Conservation (phyloP, 345 rosid genomes). For the Lepidium africanum region DNA sequence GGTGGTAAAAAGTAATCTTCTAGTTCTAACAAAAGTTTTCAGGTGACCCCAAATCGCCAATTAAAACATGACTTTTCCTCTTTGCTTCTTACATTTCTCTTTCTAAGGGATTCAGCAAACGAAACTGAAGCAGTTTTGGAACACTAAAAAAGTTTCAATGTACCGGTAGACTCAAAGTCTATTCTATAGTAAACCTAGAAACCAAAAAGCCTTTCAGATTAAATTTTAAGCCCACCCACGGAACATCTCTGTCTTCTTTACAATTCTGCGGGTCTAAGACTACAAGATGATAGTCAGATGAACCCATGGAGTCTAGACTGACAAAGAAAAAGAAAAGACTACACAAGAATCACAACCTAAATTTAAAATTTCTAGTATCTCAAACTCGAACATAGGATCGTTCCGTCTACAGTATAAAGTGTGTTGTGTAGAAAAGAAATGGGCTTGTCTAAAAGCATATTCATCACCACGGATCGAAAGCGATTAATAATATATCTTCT, state of each 20-base stretch:
- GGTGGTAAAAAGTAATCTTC: not conserved
- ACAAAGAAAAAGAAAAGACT: not conserved
- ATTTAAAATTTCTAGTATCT: not conserved
- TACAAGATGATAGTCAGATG: not conserved
- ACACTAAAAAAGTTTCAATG: not conserved
- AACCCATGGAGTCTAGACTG: not conserved
- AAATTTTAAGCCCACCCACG: not conserved
- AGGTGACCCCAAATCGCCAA: no score
- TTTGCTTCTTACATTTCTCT: not conserved
- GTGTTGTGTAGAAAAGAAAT: not conserved
- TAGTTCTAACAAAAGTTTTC: not conserved
- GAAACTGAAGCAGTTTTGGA: not conserved
- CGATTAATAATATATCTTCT: not conserved
- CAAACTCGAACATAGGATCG: not conserved
- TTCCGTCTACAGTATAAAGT: not conserved
- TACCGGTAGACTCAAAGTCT: not conserved
- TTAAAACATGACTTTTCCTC: not conserved
- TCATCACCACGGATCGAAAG: not conserved
- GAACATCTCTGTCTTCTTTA: not conserved
- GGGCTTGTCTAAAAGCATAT: not conserved
- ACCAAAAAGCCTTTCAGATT: not conserved
- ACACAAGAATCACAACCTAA: not conserved
- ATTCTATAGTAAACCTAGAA: not conserved
- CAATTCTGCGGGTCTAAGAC: not conserved
- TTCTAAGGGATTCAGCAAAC: not conserved